phyloP scores from a whole-genome alignment of 2,329 filamentous ascomycete genomes.

The Pseudocercospora musae region DNA sequence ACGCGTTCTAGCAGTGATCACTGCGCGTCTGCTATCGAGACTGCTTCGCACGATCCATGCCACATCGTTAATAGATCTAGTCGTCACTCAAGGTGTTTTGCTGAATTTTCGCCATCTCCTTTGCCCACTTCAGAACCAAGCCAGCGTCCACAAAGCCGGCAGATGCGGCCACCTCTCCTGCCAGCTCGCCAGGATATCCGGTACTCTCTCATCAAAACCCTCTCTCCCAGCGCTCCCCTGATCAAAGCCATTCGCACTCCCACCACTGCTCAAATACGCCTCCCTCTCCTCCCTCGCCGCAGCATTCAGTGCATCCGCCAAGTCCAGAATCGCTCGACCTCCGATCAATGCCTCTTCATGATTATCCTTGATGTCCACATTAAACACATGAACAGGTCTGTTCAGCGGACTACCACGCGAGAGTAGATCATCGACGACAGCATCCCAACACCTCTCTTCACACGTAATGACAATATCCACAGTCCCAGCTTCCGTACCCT shows the following conservation, averaged over 20 bases:
- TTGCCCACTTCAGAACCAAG: conserved; percentile 68
- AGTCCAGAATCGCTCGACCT: conserved; percentile 84
- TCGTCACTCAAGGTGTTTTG: no score
- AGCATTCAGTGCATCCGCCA: conserved; percentile 79
- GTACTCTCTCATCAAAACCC: conserved; percentile 88
- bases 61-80: no score
- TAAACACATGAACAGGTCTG: conserved; percentile 93
- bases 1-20: no score
- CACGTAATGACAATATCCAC: conserved; percentile 96
- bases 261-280: conserved; percentile 63
- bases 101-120: neutral
- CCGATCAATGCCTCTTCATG: conserved; percentile 93
- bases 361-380: conserved; percentile 97
- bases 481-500: conserved; percentile 80
- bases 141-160: conserved; percentile 88
- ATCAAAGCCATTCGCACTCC: conserved; percentile 62
- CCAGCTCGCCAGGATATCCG: conserved; percentile 87
- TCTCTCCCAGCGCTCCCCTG: conserved; percentile 64
- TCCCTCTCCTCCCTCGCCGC: conserved; percentile 75
- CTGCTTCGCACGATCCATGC: no score
- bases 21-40: no score
- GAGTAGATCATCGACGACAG: conserved; percentile 89
- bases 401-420: conserved; percentile 83
- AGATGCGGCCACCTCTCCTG: conserved; percentile 92
- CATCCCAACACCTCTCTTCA: conserved; percentile 97